Conservation (phyloP, 495 filamentous ascomycete species). For the Trypethelium eluteriae region DNA sequence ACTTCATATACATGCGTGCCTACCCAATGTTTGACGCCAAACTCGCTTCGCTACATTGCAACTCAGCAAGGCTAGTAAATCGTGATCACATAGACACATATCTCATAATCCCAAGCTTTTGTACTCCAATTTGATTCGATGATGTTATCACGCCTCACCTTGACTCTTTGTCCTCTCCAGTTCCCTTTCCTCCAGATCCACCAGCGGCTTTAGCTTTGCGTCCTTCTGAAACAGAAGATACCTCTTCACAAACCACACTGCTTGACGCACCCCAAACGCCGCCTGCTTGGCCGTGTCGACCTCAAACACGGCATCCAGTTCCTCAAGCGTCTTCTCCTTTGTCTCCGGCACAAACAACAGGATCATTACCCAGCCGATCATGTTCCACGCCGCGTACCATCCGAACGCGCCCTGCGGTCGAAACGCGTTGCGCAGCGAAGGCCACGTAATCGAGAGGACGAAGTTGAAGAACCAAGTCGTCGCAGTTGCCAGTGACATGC, state of each 20-base stretch:
- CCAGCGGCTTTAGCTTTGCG: slow-evolving; percentile 16
- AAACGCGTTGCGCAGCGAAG: slow-evolving; percentile 47
- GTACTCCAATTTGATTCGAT: not conserved
- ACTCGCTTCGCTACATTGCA: not conserved
- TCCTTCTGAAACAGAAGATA: slow-evolving; percentile 21
- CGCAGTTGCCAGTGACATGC: slow-evolving; percentile 46
- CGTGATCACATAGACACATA: slow-evolving; percentile 1
- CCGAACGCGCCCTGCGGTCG: slow-evolving; percentile 53
- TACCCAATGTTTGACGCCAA: not conserved
- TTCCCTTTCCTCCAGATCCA: slow-evolving; percentile 9
- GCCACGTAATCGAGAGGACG: slow-evolving; percentile 60
- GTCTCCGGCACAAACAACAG: slow-evolving; percentile 73
- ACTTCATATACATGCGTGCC: too few species aligned
- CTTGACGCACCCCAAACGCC: slow-evolving; percentile 19
- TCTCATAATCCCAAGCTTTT: not conserved
- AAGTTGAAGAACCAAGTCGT: slow-evolving; percentile 67
- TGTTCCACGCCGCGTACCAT: slow-evolving; percentile 48
- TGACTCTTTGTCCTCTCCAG: slow-evolving; percentile 1
- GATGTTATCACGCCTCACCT: not conserved
- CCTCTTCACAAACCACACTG: slow-evolving; percentile 22
- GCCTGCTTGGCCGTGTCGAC: slow-evolving; percentile 20
- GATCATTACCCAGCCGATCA: slow-evolving; percentile 60
- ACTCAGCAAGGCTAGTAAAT: not conserved
- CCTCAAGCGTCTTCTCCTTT: slow-evolving; percentile 65
- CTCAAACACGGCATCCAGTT: slow-evolving; percentile 30